Percentiles rank a stretch among this genome's conserved stretches.
phyloP scores from a whole-genome alignment of 129 eudicot genomes.

The Flaveria bidentis region DNA sequence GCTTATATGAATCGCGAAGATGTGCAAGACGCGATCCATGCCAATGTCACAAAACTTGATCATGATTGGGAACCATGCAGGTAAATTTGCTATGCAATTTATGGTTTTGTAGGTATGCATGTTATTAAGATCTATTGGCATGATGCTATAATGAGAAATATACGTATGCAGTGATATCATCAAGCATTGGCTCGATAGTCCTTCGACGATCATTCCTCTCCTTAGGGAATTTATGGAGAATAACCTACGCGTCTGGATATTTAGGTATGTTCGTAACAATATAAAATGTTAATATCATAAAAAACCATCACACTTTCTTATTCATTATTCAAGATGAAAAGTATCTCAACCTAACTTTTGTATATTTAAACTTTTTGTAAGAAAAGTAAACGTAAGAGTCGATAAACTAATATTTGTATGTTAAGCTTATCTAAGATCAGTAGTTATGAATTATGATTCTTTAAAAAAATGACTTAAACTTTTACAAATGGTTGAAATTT shows the following conservation, averaged over 20 bases:
- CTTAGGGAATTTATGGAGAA: slow-evolving; percentile 61
- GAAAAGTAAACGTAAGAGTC: too few relatives aligned
- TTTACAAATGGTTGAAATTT: too few relatives aligned
- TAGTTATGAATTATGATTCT: too few relatives aligned
- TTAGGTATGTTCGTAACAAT: slow-evolving; percentile 45
- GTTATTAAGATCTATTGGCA: neutral
- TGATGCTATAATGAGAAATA: neutral
- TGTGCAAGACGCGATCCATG: slow-evolving; percentile 89
- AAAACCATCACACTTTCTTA: neutral
- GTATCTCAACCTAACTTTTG: too few relatives aligned
- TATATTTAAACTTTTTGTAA: too few relatives aligned
- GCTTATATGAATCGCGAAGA: slow-evolving; percentile 70
- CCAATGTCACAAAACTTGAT: slow-evolving; percentile 65
- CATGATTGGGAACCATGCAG: slow-evolving; percentile 81
- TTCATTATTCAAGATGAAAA: too few relatives aligned
- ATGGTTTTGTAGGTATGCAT: neutral
- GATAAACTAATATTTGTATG: too few relatives aligned
- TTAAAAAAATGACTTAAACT: too few relatives aligned
- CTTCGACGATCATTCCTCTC: slow-evolving; percentile 68
- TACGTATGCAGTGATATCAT: slow-evolving; percentile 47
- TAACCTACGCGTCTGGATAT: slow-evolving; percentile 79
- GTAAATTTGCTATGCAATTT: slow-evolving; percentile 28
- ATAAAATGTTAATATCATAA: neutral
- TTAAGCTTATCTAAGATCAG: too few relatives aligned
- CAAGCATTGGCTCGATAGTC: slow-evolving; percentile 62